Conservation (phyloP, 1,284 basidiomycete species). For the Moesziomyces sp. region DNA sequence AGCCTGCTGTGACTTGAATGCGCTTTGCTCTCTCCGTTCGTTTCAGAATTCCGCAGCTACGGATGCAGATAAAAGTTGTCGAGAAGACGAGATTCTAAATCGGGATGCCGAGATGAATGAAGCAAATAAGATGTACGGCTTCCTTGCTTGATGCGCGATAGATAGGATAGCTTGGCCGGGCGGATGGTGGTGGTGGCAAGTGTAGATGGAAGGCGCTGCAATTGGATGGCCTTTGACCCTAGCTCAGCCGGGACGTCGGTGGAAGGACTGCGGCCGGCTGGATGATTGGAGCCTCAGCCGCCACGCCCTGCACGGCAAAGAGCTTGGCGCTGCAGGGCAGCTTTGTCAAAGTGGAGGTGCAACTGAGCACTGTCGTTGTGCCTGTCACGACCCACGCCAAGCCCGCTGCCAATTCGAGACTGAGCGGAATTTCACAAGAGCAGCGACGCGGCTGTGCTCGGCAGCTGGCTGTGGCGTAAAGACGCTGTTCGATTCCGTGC, state of each 20-base stretch:
- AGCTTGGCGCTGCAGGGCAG: conserved; percentile 33
- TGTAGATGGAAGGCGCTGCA: not conserved
- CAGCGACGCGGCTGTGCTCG: not conserved
- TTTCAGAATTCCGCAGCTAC: too few species aligned
- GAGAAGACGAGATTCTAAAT: not conserved
- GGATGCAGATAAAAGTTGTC: too few species aligned
- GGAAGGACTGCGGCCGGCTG: not conserved
- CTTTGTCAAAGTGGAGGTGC: conserved; percentile 19
- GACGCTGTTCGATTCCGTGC: not conserved
- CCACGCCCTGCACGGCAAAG: conserved; percentile 1
- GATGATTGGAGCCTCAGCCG: not conserved
- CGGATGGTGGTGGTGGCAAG: not conserved
- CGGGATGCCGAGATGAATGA: too few species aligned
- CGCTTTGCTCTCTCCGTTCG: not conserved
- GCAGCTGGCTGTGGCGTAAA: not conserved
- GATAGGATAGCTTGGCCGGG: not conserved
- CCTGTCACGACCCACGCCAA: not conserved
- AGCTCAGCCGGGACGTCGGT: too few species aligned
- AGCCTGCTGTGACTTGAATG: too few species aligned
- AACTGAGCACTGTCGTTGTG: not conserved
- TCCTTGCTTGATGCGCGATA: not conserved
- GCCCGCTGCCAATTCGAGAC: too few species aligned
- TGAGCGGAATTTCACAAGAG: not conserved
- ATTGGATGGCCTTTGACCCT: not conserved
- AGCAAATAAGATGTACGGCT: not conserved